phyloP scores from a whole-genome alignment of 2,329 filamentous ascomycete species.

The Biscogniauxia mediterranea region DNA sequence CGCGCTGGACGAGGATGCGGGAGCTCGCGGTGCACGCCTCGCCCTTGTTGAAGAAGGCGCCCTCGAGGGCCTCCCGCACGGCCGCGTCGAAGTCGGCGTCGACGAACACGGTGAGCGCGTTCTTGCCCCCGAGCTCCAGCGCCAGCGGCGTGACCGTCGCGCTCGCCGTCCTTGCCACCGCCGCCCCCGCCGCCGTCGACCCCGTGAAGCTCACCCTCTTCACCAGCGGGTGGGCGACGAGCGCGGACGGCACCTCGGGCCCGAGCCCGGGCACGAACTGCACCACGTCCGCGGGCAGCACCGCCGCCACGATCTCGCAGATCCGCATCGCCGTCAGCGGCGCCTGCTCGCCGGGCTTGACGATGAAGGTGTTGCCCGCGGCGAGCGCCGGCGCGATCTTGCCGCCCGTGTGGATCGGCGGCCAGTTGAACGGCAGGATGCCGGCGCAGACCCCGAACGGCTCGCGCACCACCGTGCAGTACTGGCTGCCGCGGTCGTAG shows the following conservation, averaged over 20 bases:
- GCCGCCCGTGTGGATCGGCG: slow-evolving; percentile 1
- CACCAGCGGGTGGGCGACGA: slow-evolving; percentile 71
- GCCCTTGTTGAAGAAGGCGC: slow-evolving; percentile 62
- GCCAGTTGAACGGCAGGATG: slow-evolving; percentile 8
- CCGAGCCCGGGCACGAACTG: slow-evolving; percentile 75
- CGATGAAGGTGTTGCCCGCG: slow-evolving; percentile 5
- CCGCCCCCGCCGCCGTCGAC: slow-evolving; percentile 48
- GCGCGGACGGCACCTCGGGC: slow-evolving; percentile 71
- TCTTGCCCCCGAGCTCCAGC: slow-evolving; percentile 75
- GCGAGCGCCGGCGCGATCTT: slow-evolving; percentile 8
- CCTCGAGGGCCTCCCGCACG: slow-evolving; percentile 71
- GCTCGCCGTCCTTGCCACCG: slow-evolving; percentile 62
- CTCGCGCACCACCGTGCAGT: slow-evolving; percentile 6
- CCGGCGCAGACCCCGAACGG: slow-evolving; percentile 8
- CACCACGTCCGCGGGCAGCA: slow-evolving; percentile 34
- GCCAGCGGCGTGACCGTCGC: slow-evolving; percentile 79
- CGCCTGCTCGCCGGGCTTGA: slow-evolving; percentile 6
- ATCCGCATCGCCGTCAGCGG: slow-evolving; percentile 6
- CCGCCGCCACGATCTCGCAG: slow-evolving; percentile 2
- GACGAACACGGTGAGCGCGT: slow-evolving; percentile 73
- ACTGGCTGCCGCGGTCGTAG: slow-evolving; percentile 4
- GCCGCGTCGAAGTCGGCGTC: slow-evolving; percentile 73
- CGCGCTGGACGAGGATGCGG: slow-evolving; percentile 79
- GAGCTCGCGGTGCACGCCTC: slow-evolving; percentile 70
- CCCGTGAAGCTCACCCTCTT: slow-evolving; percentile 82